Evolutionary conservation across 2,329 filamentous ascomycete genomes (phyloP).

Genomic region (Juglanconis juglandina): DNA sequence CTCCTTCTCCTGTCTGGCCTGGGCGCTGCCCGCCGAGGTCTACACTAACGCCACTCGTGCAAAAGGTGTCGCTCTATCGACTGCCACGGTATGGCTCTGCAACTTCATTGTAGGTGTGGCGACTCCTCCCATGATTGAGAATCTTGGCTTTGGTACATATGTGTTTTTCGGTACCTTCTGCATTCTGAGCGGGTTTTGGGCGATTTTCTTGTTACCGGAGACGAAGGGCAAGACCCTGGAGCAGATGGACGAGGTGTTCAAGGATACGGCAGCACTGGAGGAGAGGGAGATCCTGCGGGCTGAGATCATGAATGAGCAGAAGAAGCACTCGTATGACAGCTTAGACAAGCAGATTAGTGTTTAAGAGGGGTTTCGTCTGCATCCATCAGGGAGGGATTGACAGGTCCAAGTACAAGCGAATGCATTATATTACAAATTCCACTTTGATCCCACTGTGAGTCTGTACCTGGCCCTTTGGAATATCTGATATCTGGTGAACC

Average conservation of each 20-base stretch:
- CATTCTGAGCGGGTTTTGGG: conserved; percentile 46
- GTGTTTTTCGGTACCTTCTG: conserved; percentile 59
- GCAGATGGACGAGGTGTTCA: conserved; percentile 30
- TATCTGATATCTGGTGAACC: too few species aligned
- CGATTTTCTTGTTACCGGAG: conserved; percentile 40
- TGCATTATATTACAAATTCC: too few species aligned
- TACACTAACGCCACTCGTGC: conserved; percentile 60
- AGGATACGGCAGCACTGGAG: conserved; percentile 7
- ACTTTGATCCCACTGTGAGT: too few species aligned
- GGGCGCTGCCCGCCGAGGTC: conserved; percentile 48
- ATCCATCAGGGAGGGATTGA: too few species aligned
- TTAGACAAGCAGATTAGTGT: too few species aligned
- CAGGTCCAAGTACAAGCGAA: too few species aligned
- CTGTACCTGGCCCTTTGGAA: too few species aligned
- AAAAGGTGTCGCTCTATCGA: conserved; percentile 60
- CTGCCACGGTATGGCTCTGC: conserved; percentile 58
- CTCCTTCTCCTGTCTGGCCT: conserved; percentile 33
- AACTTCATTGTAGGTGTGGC: conserved; percentile 61
- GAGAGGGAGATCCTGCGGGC: conserved; percentile 2
- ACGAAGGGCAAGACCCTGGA: conserved; percentile 48
- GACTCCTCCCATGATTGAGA: conserved; percentile 56
- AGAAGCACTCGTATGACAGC: too few species aligned
- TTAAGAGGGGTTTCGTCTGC: too few species aligned
- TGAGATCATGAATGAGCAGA: not conserved
- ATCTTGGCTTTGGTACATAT: conserved; percentile 48